Percentiles rank a stretch among this genome's conserved stretches.
These are phyloP conservation scores for Alternaria tenuissima DNA, from an alignment of 2,329 filamentous ascomycete genomes.

Conservation along the genomic window DNA sequence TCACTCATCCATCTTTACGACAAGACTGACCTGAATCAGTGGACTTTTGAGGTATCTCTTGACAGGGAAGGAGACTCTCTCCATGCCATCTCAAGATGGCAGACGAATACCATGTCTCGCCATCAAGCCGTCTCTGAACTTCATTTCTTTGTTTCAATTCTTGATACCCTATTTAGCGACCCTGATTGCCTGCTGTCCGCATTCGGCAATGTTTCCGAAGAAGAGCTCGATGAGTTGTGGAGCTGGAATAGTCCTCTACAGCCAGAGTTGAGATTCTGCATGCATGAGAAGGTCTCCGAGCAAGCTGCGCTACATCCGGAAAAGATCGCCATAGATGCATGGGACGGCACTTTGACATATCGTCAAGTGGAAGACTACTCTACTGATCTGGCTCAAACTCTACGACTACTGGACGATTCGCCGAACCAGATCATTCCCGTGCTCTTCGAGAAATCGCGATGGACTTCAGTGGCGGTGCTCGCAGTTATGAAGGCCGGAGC, in stretches of 20 bases:
- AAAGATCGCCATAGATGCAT: constrained; percentile 50
- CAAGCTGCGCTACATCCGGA: constrained; percentile 46
- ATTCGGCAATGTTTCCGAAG: constrained; percentile 33
- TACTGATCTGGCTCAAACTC: constrained; percentile 38
- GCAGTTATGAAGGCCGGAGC: constrained; percentile 53
- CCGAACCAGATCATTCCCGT: constrained; percentile 47
- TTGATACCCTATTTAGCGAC: constrained; percentile 48
- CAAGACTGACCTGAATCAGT: constrained; percentile 27
- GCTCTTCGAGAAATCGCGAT: constrained; percentile 52
- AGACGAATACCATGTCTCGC: constrained; percentile 51
- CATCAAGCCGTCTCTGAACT: constrained; percentile 57
- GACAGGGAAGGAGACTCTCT: constrained; percentile 38
- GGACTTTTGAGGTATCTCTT: constrained; percentile 40
- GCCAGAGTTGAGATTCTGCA: constrained; percentile 55
- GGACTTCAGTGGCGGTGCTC: constrained; percentile 51
- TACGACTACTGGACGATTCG: constrained; percentile 35
- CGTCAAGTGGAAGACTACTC: constrained; percentile 47
- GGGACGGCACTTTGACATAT: constrained; percentile 50
- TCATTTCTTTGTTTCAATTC: constrained; percentile 51
- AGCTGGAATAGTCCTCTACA: constrained; percentile 58
- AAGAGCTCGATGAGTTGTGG: constrained; percentile 59
- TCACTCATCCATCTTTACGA: background rate
- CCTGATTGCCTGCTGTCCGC: constrained; percentile 22
- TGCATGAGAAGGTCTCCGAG: constrained; percentile 58
- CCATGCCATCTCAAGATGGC: constrained; percentile 54